Evolutionary conservation across 23 red algal genomes (phyloP), one percentile per base, ranked within the genome.

Genomic region (Cyanidioschyzon merolae): DNA sequence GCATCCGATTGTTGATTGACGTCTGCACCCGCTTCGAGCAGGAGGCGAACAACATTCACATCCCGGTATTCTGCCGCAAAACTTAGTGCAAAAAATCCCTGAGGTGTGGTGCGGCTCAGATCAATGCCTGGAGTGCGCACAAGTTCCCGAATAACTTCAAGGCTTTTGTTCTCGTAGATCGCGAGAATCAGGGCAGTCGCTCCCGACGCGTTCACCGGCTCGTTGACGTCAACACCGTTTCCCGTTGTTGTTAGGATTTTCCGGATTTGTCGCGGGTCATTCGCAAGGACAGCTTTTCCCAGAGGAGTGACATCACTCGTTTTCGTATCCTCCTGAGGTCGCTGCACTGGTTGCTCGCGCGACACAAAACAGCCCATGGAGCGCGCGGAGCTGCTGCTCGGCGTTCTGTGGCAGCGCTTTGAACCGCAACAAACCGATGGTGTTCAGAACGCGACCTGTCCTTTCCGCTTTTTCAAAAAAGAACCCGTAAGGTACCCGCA

Each of bases 61-160:
- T 71, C 63, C n/a, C 63, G 63, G 30, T 71, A 71, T 35, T 71
- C 63, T 7, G 63, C 63, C 63, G 63, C 63, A 35, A 71, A 71
- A 71, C 63, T 71, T 27, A 71, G 63, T 27, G 63, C 63, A 35
- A 71, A 71, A 35, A 71, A 71, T 27, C 63, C 63, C 63, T 71
- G 63, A 7, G 63, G 63, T 7, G 63, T 71, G 63, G 63, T 35
- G 63, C 63, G 63, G 2, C 12, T 71, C 16, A 71, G 32, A 35
- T 71, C 63, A 35, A 71, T 27, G n/a, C n/a, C 63, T 27, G 63
- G 63, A 71, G 7, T 7, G 3, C 63, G 63, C 16, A 35, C 63
- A 7, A 71, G 63, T 27, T 71, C 63, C 16, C 63, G 63, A 27
- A 71, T 71, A 35, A 71, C 63, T 3, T 71, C 63, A 7, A 71